Conservation (phyloP, 768 basidiomycete genomes). For the Leccinum fibrillosum region DNA sequence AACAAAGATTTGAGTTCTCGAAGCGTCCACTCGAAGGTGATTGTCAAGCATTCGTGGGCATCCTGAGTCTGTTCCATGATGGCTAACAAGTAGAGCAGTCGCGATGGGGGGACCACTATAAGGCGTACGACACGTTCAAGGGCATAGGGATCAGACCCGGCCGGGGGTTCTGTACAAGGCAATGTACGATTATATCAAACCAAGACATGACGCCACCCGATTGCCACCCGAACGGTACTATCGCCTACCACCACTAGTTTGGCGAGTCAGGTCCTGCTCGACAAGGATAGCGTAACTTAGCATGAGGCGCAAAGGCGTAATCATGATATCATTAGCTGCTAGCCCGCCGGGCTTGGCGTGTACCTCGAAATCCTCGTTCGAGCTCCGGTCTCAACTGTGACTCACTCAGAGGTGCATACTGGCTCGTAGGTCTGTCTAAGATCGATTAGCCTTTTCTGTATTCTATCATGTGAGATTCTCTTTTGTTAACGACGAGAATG, state of each 20-base stretch:
- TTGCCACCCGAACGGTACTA: neutral
- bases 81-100: neutral
- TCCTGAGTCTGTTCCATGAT: constrained; percentile 34
- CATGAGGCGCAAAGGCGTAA: no score
- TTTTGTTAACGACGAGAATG: no score
- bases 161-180: neutral
- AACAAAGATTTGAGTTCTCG: constrained; percentile 68
- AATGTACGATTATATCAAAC: neutral
- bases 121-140: constrained; percentile 3
- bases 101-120: neutral
- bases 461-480: no score
- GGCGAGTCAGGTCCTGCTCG: neutral
- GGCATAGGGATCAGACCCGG: neutral
- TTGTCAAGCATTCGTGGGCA: constrained; percentile 50
- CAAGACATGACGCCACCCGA: neutral
- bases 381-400: no score
- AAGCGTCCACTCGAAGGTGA: constrained; percentile 78
- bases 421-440: no score
- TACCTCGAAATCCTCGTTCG: no score
- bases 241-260: neutral
- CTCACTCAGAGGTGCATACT: no score
- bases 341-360: no score
- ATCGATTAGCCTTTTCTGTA: no score
- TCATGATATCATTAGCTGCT: no score
- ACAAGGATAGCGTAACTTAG: neutral